Base-by-base conservation (phyloP, 495 filamentous ascomycete genomes). In the Neurospora hispaniola region DNA sequence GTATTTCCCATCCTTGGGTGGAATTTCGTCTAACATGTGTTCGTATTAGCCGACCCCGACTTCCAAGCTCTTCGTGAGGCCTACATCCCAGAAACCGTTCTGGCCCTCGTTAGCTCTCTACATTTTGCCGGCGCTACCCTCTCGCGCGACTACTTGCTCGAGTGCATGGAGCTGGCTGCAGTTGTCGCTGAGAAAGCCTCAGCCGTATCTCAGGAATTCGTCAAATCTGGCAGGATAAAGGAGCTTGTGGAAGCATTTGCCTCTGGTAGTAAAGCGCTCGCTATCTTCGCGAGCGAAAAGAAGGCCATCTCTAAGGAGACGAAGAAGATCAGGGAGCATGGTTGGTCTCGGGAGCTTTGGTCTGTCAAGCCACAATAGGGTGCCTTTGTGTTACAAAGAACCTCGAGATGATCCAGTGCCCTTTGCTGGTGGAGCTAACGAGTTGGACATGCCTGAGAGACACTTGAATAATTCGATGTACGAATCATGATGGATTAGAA, bases 241-340 rank as follows among this genome's bases (percentile, higher is more conserved):
- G 92, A 96, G 85, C 84, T 97, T 10, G 86, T 96, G 31, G 89
- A 92, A 75, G 86, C 86, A 31, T 88, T 97, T 77, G 93, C 93
- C 0, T 79, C 87, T 71, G 88, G 88, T 70, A 92, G 92, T 81
- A 91, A 90, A 79, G 89, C 88, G 16, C 89, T 97, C 78, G 86
- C 96, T 4, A 84, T 90, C 16, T 85, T 87, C 72, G 86, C 87
- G 44, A 88, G 84, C 72, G 83, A 85, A 42, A 85, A 84, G 80
- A 82, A 82, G 69, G 77, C 78, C 35, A 40, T 79, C 4, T 80
- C 80, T 46, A 80, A 78, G 6, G 85, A 79, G 71, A 86, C 84
- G 69, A 89, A 86, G 78, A 89, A 86, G 79, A 71, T 85, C 78
- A 82, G 85, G 62, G 82, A 86, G 74, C 81, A 83, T 77, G 86